phyloP scores from a whole-genome alignment of 169 alveolate genomes.

The Fabrea salina region DNA sequence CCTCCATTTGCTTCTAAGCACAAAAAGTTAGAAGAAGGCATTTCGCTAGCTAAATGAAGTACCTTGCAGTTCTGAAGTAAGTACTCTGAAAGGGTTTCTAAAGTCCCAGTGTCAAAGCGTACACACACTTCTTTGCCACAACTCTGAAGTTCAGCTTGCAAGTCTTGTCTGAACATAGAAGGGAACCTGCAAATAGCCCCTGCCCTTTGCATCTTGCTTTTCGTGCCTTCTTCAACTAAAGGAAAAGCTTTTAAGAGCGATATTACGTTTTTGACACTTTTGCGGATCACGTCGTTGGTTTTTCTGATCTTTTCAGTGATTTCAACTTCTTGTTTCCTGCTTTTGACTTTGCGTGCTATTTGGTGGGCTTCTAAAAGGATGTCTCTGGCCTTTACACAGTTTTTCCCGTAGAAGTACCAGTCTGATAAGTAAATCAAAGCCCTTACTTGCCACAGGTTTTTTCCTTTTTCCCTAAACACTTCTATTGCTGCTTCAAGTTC shows the following conservation, averaged over 20 bases:
- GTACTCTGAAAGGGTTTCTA: background rate
- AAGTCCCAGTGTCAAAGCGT: background rate
- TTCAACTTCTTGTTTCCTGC: background rate
- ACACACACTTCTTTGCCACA: background rate
- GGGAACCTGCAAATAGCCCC: constrained; percentile 22
- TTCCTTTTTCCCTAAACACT: background rate
- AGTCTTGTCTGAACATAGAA: background rate
- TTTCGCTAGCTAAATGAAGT: constrained; percentile 25
- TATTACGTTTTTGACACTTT: background rate
- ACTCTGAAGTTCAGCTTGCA: background rate
- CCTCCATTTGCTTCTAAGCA: constrained; percentile 15
- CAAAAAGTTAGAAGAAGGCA: background rate
- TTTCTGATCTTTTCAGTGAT: background rate
- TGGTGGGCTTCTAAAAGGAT: background rate
- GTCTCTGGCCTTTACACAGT: background rate
- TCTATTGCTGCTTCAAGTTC: background rate
- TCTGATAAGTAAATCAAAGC: background rate
- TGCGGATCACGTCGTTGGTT: background rate
- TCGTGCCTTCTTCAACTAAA: background rate
- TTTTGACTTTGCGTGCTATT: background rate
- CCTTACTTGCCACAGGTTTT: background rate
- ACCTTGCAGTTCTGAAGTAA: background rate
- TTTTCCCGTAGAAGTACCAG: background rate
- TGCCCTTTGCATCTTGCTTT: background rate
- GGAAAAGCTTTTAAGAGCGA: constrained; percentile 14